Base-by-base conservation (phyloP, 1,139 yeast species). In the Candida frijolesensis region DNA sequence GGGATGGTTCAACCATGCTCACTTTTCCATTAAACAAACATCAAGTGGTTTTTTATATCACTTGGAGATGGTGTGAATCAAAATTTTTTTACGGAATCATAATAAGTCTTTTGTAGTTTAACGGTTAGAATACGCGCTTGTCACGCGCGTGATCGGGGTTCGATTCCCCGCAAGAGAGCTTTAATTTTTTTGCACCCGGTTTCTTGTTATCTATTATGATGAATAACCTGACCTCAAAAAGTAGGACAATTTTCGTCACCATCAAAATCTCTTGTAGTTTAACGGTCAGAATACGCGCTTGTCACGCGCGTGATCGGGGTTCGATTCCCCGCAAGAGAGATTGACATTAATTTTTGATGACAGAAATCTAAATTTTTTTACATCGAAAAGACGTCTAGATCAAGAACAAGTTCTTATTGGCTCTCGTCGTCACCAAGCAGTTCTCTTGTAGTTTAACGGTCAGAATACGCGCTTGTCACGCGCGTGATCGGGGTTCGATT, bases 231-330 rank as follows among this genome's bases (percentile, higher is more conserved):
- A 4, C 8, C 7, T 25, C 9, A 2, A 25, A 25, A 25, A 25
- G 29, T 9, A 25, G 10, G 8, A 25, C 7, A 5, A 8, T 25
- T 8, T 25, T 25, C 29, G 29, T 3, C 29, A 25, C 10, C 29
- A 25, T 25, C 29, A 7, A 34, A 34, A 1, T 34, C 37, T 34
- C 37, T 34, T 34, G 39, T 35, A 38, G 42, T 38, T 38, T 38
- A 38, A 38, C 25, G 42, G 42, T 38, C 16, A 38, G 42, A 38
- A 38, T 38, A 19, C 42, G 42, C 42, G 42, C 42, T 38, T 38
- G 42, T 38, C 42, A 38, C 42, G 42, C 42, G 42, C 42, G 42
- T 19, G 42, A 38, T 38, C 42, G 42, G 42, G 42, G 42, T 38
- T 38, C 42, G 25, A 38, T 38, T 38, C 42, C 42, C 42, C 42